phyloP scores from a whole-genome alignment of 2,329 filamentous ascomycete species.

The Penicillium sp. region DNA sequence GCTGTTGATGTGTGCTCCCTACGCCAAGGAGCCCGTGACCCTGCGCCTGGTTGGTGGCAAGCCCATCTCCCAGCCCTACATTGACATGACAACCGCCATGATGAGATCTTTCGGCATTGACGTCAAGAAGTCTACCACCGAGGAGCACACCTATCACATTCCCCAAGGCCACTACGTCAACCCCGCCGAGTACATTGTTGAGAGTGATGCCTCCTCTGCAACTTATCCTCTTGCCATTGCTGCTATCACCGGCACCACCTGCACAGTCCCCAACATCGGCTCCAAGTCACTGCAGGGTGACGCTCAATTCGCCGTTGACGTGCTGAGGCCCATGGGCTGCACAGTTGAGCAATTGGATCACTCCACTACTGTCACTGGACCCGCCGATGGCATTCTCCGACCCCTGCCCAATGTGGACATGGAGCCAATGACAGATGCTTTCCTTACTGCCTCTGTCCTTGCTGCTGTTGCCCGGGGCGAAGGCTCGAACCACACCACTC shows the following conservation, averaged over 20 bases:
- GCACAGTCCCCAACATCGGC: slow-evolving; percentile 95
- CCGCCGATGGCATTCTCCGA: slow-evolving; percentile 70
- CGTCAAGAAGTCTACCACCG: slow-evolving; percentile 73
- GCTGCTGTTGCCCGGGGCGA: slow-evolving; percentile 83
- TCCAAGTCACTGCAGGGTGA: slow-evolving; percentile 91
- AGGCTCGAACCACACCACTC: slow-evolving; percentile 64
- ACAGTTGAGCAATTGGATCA: slow-evolving; percentile 78
- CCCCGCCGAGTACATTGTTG: slow-evolving; percentile 82
- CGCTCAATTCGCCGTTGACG: slow-evolving; percentile 87
- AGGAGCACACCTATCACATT: slow-evolving; percentile 91
- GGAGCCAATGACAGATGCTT: slow-evolving; percentile 99
- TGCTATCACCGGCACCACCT: slow-evolving; percentile 92
- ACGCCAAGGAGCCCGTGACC: slow-evolving; percentile 91
- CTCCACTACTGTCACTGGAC: slow-evolving; percentile 92
- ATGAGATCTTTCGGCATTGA: slow-evolving; percentile 88
- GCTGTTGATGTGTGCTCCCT: slow-evolving; percentile 93
- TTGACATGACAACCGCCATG: slow-evolving; percentile 98
- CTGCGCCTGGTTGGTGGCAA: slow-evolving; percentile 91
- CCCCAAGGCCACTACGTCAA: slow-evolving; percentile 82
- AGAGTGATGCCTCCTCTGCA: slow-evolving; percentile 96
- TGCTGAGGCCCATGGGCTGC: slow-evolving; percentile 92
- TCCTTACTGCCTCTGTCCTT: slow-evolving; percentile 90
- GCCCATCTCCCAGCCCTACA: slow-evolving; percentile 94
- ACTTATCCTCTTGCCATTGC: slow-evolving; percentile 94
- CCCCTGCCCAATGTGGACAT: slow-evolving; percentile 86